A percentile compares a stretch with the other conserved stretches of the same genome.
Evolutionary conservation across 192 early-diverging fungal species (phyloP).

Genomic region (Obelidium mucronatum): DNA sequence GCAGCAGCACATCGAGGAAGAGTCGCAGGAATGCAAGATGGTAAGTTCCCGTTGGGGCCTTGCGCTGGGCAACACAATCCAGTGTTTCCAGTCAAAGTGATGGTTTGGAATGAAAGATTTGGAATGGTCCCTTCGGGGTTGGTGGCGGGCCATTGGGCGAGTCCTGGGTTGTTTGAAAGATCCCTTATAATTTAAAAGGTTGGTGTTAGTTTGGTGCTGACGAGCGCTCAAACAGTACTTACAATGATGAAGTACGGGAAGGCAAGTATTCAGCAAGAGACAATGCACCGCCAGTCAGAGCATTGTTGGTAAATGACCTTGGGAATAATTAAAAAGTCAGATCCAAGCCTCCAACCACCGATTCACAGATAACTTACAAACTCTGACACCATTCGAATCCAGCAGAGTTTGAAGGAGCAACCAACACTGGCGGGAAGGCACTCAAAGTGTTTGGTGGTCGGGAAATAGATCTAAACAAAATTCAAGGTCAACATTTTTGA

Average conservation of each 20-base stretch:
- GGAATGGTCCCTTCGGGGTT: neutral
- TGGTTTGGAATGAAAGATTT: constrained; percentile 1
- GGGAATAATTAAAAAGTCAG: neutral
- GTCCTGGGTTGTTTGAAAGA: constrained; percentile 28
- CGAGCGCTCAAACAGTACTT: too few species aligned
- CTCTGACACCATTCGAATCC: neutral
- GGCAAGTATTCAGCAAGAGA: constrained; percentile 8
- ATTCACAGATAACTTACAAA: constrained; percentile 6
- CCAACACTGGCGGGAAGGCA: constrained; percentile 13
- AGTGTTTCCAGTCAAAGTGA: neutral
- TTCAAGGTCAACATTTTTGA: neutral
- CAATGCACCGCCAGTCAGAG: constrained; percentile 12
- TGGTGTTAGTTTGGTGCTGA: neutral
- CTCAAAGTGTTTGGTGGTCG: constrained; percentile 1
- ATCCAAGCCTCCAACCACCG: neutral
- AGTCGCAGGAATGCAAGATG: neutral
- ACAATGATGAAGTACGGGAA: neutral
- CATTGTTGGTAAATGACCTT: constrained; percentile 30
- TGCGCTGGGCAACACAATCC: constrained; percentile 18
- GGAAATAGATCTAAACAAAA: neutral
- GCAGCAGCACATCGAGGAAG: neutral
- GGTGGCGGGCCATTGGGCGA: neutral
- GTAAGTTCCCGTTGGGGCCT: too few species aligned
- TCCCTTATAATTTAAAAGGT: constrained; percentile 1
- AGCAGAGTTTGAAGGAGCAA: neutral